These are phyloP conservation scores for Ustilago hordei DNA, from an alignment of 1,284 basidiomycete genomes.

Conservation along the genomic window DNA sequence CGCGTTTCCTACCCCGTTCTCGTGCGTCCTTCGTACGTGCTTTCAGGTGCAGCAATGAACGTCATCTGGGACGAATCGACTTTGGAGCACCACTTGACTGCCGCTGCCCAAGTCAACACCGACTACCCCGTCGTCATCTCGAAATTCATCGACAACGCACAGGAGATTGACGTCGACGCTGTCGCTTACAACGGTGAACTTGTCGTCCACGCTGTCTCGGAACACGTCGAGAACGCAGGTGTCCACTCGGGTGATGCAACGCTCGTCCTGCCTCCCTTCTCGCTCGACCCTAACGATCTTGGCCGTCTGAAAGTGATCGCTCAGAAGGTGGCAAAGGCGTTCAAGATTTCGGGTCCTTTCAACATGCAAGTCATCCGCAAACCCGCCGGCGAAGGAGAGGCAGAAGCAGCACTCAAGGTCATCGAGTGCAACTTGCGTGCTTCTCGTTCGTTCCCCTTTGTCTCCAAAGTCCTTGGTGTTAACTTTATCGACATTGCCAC, in stretches of 20 bases:
- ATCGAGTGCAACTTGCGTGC: slow-evolving; percentile 99
- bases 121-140: slow-evolving; percentile 97
- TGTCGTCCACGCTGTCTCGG: slow-evolving; percentile 94
- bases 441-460: slow-evolving; percentile 98
- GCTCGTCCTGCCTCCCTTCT: slow-evolving; percentile 95
- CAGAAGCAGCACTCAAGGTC: slow-evolving; percentile 85
- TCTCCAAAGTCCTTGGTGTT: slow-evolving; percentile 94
- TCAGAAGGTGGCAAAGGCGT: slow-evolving; percentile 91
- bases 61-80: slow-evolving; percentile 92
- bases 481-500: slow-evolving; percentile 98
- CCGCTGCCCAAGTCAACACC: slow-evolving; percentile 93
- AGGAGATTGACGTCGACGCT: slow-evolving; percentile 98
- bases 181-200: slow-evolving; percentile 94
- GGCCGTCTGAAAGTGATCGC: slow-evolving; percentile 88
- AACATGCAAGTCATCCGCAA: slow-evolving; percentile 99
- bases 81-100: slow-evolving; percentile 91
- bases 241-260: slow-evolving; percentile 99
- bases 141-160: slow-evolving; percentile 97
- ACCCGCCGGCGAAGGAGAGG: slow-evolving; percentile 74
- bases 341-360: slow-evolving; percentile 96
- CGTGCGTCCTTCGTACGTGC: slow-evolving; percentile 80
- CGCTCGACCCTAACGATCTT: slow-evolving; percentile 82
- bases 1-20: slow-evolving; percentile 75
- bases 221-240: slow-evolving; percentile 99
- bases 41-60: slow-evolving; percentile 99